phyloP scores from a whole-genome alignment of 352 stramenopile genomes.

The Phytophthora podocarpi region DNA sequence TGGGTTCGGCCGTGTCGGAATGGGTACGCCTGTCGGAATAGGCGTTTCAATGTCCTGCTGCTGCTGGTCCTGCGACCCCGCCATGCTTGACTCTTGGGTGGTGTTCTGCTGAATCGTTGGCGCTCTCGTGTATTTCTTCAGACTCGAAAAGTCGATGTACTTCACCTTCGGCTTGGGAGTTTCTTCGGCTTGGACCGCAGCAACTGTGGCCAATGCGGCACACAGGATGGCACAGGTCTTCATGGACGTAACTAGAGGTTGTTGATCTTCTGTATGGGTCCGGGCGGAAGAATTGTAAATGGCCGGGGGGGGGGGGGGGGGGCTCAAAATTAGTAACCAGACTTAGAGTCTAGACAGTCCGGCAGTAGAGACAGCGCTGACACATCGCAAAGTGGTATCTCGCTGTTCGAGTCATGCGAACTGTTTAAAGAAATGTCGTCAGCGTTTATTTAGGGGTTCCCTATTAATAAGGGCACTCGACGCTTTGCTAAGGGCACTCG shows the following conservation, averaged over 20 bases:
- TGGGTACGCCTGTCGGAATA: not conserved
- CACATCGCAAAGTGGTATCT: not conserved
- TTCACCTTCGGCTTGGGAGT: slow-evolving; percentile 12
- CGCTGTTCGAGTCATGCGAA: not conserved
- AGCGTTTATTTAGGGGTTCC: not conserved
- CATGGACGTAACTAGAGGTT: not conserved
- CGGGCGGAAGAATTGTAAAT: slow-evolving; percentile 19
- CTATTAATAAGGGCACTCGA: too few relatives aligned
- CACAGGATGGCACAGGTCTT: slow-evolving; percentile 1
- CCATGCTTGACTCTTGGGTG: not conserved
- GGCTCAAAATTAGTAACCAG: not conserved
- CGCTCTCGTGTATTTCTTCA: slow-evolving; percentile 21
- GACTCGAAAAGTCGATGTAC: slow-evolving; percentile 23
- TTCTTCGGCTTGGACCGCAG: slow-evolving; percentile 14
- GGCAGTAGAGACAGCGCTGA: not conserved
- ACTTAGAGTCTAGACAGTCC: too few relatives aligned
- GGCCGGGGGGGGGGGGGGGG: too few relatives aligned
- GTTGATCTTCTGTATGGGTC: too few relatives aligned
- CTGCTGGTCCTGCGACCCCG: slow-evolving; percentile 1
- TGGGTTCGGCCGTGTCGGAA: slow-evolving; percentile 3
- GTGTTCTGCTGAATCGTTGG: not conserved
- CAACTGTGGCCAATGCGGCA: slow-evolving; percentile 1
- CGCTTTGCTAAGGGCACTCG: too few relatives aligned
- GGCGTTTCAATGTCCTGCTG: slow-evolving; percentile 2
- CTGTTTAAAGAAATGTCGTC: too few relatives aligned